phyloP scores from a whole-genome alignment of 805 yeast genomes.

The Candida gorgasii region DNA sequence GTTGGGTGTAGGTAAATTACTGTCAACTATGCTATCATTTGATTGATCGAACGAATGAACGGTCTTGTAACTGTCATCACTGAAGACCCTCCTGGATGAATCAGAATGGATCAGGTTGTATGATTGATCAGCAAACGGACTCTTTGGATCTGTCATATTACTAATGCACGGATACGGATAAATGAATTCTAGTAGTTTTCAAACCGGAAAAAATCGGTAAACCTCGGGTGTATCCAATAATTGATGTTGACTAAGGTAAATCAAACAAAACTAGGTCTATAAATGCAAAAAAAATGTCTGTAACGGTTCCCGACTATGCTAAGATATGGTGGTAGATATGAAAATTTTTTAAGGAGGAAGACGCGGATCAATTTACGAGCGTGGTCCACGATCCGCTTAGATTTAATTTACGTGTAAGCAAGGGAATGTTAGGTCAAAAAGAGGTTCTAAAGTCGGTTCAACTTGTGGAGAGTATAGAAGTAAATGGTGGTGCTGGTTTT shows the following conservation, averaged over 20 bases:
- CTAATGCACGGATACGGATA: background rate
- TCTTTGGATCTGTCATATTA: constrained; percentile 2
- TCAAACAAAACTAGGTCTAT: background rate
- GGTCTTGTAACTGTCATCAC: constrained; percentile 21
- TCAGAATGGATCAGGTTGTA: constrained; percentile 9
- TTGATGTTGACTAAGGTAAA: background rate
- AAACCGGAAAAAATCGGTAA: background rate
- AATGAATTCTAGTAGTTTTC: background rate
- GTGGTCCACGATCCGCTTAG: background rate
- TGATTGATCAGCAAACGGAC: constrained; percentile 13
- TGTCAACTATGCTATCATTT: constrained; percentile 14
- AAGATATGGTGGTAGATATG: constrained; percentile 1
- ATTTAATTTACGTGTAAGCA: background rate
- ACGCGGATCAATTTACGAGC: constrained; percentile 8
- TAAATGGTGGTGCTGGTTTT: background rate
- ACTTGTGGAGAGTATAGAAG: background rate
- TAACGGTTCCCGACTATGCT: background rate
- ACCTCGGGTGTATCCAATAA: background rate
- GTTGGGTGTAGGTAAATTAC: constrained; percentile 25
- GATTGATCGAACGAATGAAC: constrained; percentile 17
- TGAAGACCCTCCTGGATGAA: constrained; percentile 14
- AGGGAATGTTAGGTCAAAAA: too few relatives aligned
- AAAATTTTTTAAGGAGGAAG: constrained; percentile 8
- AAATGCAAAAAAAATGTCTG: constrained; percentile 1
- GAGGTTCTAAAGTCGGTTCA: too few relatives aligned